phyloP scores from a whole-genome alignment of 169 alveolate genomes.

The Plasmodium billcollinsi region DNA sequence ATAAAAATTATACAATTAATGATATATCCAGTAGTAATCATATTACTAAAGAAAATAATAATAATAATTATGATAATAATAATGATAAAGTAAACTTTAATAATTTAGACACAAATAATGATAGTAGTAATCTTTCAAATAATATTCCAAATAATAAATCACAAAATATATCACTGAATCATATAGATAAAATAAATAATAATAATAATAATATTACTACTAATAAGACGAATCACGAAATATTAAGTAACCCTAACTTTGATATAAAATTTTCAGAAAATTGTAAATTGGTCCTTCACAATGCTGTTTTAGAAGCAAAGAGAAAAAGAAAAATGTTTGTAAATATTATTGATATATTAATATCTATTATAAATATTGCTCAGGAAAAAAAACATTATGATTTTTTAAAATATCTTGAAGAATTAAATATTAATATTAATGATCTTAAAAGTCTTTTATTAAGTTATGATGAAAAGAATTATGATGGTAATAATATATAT shows the following conservation, averaged over 20 bases:
- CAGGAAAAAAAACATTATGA: constrained; percentile 22
- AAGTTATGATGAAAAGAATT: constrained; percentile 32
- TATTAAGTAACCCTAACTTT: background rate
- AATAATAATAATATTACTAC: background rate
- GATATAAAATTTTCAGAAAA: constrained; percentile 61
- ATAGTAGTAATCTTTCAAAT: background rate
- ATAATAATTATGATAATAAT: background rate
- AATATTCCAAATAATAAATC: background rate
- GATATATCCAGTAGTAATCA: background rate
- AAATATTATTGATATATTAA: constrained; percentile 44
- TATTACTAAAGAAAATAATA: background rate
- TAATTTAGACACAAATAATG: background rate
- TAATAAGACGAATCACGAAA: constrained; percentile 2
- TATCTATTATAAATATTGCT: constrained; percentile 51
- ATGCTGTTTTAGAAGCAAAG: constrained; percentile 71
- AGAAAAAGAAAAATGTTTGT: constrained; percentile 61
- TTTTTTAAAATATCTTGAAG: constrained; percentile 38
- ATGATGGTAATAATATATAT: background rate
- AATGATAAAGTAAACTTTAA: background rate
- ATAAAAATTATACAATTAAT: background rate
- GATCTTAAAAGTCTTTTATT: constrained; percentile 25
- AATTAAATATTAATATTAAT: constrained; percentile 49
- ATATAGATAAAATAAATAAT: background rate
- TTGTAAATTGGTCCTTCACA: constrained; percentile 60
- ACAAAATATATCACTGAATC: too few species aligned